Percentiles rank a stretch among this genome's conserved stretches.
phyloP scores from a whole-genome alignment of 106 monocot genomes.

The Dendrobium officinale region DNA sequence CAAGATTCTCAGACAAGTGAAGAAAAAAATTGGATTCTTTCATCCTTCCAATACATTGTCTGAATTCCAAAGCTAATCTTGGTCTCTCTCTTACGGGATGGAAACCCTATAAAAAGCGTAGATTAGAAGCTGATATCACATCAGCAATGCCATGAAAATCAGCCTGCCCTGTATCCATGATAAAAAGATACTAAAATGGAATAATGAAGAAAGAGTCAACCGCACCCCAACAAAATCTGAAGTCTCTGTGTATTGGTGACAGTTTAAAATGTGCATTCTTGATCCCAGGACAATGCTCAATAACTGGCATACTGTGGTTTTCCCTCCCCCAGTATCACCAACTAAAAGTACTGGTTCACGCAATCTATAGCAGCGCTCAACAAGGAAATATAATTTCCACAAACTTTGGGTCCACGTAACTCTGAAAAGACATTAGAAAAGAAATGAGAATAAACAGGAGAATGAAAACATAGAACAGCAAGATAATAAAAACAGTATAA shows the following conservation, averaged over 20 bases:
- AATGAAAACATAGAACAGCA: neutral
- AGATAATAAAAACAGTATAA: slow-evolving; percentile 16
- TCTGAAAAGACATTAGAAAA: slow-evolving; percentile 26
- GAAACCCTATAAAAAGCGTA: slow-evolving; percentile 52
- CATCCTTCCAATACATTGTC: slow-evolving; percentile 30
- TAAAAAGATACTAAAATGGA: neutral
- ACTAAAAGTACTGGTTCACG: slow-evolving; percentile 94
- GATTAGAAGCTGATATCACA: neutral
- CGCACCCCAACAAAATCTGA: slow-evolving; percentile 92
- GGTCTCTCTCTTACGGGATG: slow-evolving; percentile 78
- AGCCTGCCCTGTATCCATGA: neutral
- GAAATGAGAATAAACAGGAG: neutral
- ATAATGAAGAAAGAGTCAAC: neutral
- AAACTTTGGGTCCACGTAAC: slow-evolving; percentile 76
- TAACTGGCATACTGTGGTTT: slow-evolving; percentile 93
- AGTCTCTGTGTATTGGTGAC: slow-evolving; percentile 94
- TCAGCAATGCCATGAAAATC: neutral
- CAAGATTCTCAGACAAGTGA: slow-evolving; percentile 25
- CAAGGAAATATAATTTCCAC: slow-evolving; percentile 75
- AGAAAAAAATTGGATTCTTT: slow-evolving; percentile 37
- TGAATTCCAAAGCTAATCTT: slow-evolving; percentile 45
- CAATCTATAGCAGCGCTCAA: slow-evolving; percentile 70
- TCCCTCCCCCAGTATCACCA: slow-evolving; percentile 98
- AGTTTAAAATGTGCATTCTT: slow-evolving; percentile 78
- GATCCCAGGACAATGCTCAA: slow-evolving; percentile 48